Base-by-base conservation (phyloP, 257 asterid genomes). In the Primulina tabacum region DNA sequence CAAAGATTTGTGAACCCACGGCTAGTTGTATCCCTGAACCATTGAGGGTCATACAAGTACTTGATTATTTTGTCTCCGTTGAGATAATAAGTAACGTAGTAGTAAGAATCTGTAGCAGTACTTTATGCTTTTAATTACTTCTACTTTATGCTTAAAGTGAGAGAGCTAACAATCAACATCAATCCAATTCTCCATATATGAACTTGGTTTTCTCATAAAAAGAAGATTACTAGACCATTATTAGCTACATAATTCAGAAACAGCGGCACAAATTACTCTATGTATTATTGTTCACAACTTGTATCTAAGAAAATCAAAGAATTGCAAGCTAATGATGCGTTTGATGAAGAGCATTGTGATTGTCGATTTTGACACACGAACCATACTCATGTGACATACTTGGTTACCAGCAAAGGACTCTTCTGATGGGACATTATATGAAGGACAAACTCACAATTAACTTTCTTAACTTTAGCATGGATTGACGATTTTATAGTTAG, bases 401-500 rank as follows among this genome's bases (percentile, higher is more conserved):
- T 43, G n/a, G n/a, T 43, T 43, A 10, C n/a, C 55, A 43, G 55
- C 6, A 43, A 43, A 43, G 6, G 14, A 43, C 18, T 38, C 50
- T 38, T 38, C 50, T 38, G 16, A 9, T 38, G 16, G 50, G 16
- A 38, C 10, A 7, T 7, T 7, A 38, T 9, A 43, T 43, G 55
- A 43, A 43, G 55, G 55, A 16, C n/a, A 43, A 43, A 43, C 53
- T 43, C 53, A 14, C 8, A 33, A 14, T 14, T 4, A 12, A 43
- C 53, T 43, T 43, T 38, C 47, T 47, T 47, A 5, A 47, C 56
- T 47, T 47, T 47, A 14, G 56, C 56, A 47, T 47, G 56, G 56
- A 47, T 4, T 14, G 53, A 11, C 53, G 64, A 30, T 14, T 4
- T 57, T 26, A 76, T 21, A 65, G 78, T 71, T 73, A 62, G 20